These are phyloP conservation scores for Aspergillus nanangensis DNA, from an alignment of 495 filamentous ascomycete genomes.

Conservation along the genomic window DNA sequence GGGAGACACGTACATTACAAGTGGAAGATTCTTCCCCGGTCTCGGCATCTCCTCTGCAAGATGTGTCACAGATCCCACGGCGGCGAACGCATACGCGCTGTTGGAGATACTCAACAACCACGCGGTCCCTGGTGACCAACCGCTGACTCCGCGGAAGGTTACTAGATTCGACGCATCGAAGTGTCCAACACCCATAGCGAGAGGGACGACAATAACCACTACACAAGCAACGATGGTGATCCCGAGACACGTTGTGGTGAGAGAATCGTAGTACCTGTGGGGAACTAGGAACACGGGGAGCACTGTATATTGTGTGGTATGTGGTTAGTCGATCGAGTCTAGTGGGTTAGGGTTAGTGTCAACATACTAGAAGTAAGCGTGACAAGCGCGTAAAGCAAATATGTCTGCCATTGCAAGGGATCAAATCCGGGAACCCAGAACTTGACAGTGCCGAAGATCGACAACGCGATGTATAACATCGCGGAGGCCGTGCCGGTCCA, in stretches of 20 bases:
- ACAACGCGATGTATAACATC: constrained; percentile 13
- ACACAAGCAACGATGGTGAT: constrained; percentile 17
- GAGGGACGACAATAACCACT: constrained; percentile 10
- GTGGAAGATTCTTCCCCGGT: constrained; percentile 19
- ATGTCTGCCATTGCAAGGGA: constrained; percentile 22
- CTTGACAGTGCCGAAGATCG: constrained; percentile 15
- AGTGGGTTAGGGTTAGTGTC: constrained; percentile 1
- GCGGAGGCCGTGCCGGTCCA: constrained; percentile 18
- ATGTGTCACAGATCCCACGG: constrained; percentile 20
- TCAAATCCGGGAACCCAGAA: constrained; percentile 21
- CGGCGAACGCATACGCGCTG: constrained; percentile 13
- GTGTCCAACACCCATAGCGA: constrained; percentile 13
- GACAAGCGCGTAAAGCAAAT: constrained; percentile 18
- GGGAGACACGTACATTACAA: constrained; percentile 16
- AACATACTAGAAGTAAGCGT: too few relatives aligned
- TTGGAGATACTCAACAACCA: constrained; percentile 21
- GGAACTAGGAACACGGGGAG: constrained; percentile 16
- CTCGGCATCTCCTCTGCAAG: constrained; percentile 26
- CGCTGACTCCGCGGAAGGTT: constrained; percentile 14
- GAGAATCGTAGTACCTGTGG: constrained; percentile 8
- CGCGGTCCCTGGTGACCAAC: constrained; percentile 18
- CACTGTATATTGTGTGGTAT: constrained; percentile 2
- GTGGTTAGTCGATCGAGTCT: background rate
- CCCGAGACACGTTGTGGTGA: constrained; percentile 14
- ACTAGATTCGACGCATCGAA: constrained; percentile 15